Evolutionary conservation across 306 rosid species (phyloP), one percentile per base, ranked within the genome.

Genomic region (Gastrolobium villosum): DNA sequence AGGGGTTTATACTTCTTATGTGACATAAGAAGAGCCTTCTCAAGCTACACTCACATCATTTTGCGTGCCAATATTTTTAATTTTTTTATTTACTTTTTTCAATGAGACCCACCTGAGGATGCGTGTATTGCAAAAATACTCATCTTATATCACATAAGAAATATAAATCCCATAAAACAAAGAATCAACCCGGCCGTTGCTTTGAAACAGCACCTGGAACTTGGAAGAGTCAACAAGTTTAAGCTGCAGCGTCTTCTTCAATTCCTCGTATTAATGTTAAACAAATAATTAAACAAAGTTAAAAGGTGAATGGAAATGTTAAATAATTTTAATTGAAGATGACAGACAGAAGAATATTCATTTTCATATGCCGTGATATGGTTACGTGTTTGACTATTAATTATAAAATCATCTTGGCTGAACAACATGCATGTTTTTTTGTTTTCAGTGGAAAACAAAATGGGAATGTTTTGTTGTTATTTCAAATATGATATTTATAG

Each of bases 351-450:
- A 56, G 39, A 56, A 1, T 2, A 20, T 20, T 20, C 35, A 6
- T 56, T 56, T 56, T 56, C 30, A 55, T 7, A 26, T 30, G 5
- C 10, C 39, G 36, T 56, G 14, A 28, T 54, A 54, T 54, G 5
- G 20, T 10, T 6, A 54, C 60, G 2, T 0, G 41, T 70, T 36
- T 70, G 75, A 52, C 75, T 36, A 30, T 36, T 52, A 70, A 36
- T 7, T 50, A 37, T 35, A 34, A 70, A 70, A 71, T 70, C 61
- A 34, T 63, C 28, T 37, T 37, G 69, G 69, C 13, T 36, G 11
- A 41, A 2, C 14, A 9, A 66, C 55, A 1, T 11, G 56, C 30
- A n/a, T 0, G 7, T 37, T 15, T 60, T 7, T 61, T 7, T n/a
- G 7, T 13, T 13, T 50, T 1, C 45, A 0, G n/a, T n/a, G 15